Percentiles rank a stretch among this genome's conserved stretches.
Conservation (phyloP, 495 filamentous ascomycete species). For the Aspergillus baeticus region DNA sequence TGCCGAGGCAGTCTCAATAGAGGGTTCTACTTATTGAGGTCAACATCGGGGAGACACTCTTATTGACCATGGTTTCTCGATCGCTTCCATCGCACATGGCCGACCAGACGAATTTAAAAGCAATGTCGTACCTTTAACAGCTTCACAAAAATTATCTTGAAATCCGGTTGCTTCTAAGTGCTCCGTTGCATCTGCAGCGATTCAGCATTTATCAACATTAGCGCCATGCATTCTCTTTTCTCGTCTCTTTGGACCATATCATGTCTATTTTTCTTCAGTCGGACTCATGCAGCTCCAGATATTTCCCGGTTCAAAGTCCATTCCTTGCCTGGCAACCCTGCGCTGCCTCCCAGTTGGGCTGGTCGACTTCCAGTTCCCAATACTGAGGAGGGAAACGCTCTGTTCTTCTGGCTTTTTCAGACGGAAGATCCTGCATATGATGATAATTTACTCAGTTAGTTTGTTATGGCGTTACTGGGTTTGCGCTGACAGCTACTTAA, state of each 20-base stretch:
- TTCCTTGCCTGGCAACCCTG: constrained; percentile 27
- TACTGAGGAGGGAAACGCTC: constrained; percentile 27
- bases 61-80: background rate
- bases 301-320: constrained; percentile 29
- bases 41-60: background rate
- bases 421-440: constrained; percentile 30
- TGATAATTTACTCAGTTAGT: constrained; percentile 40
- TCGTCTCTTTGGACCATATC: constrained; percentile 20
- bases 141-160: background rate
- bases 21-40: constrained; percentile 1
- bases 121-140: background rate
- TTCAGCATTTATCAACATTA: background rate
- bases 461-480: background rate
- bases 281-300: background rate
- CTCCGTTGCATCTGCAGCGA: background rate
- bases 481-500: constrained; percentile 39
- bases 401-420: constrained; percentile 46
- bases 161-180: background rate
- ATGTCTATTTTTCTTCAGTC: constrained; percentile 2
- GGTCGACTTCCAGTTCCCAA: constrained; percentile 37
- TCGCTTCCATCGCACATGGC: background rate
- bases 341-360: constrained; percentile 40
- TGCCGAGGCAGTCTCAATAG: background rate
- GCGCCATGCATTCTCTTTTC: constrained; percentile 21
- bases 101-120: background rate